Evolutionary conservation across 768 basidiomycete genomes (phyloP).

Genomic region (Trichaptum fuscoviolaceum): DNA sequence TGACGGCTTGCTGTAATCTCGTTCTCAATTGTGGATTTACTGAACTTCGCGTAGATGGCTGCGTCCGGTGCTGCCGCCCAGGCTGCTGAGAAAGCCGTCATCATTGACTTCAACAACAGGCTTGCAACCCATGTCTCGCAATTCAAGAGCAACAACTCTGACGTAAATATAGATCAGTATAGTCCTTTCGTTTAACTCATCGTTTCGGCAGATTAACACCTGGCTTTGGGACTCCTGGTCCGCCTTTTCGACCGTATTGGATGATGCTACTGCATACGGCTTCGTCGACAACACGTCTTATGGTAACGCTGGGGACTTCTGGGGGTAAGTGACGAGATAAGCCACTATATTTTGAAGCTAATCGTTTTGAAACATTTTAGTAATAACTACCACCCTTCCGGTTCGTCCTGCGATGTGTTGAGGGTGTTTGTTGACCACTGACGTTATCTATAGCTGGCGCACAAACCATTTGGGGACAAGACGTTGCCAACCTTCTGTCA

Average conservation of each 20-base stretch:
- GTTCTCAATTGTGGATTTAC: neutral
- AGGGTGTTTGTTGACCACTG: neutral
- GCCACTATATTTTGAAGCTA: neutral
- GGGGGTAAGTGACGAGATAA: conserved; percentile 36
- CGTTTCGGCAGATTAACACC: conserved; percentile 34
- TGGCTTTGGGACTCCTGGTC: conserved; percentile 48
- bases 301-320: conserved; percentile 43
- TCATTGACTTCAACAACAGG: conserved; percentile 47
- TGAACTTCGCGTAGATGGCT: conserved; percentile 36
- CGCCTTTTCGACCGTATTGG: conserved; percentile 43
- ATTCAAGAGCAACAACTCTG: conserved; percentile 40
- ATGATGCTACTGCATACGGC: conserved; percentile 45
- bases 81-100: conserved; percentile 39
- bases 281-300: conserved; percentile 48
- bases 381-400: conserved; percentile 50
- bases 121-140: conserved; percentile 34
- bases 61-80: conserved; percentile 34
- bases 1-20: conserved; percentile 29
- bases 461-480: conserved; percentile 21
- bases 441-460: conserved; percentile 15
- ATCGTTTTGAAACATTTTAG: conserved; percentile 23
- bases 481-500: conserved; percentile 16
- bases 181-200: neutral
- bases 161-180: conserved; percentile 29
- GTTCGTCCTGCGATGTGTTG: conserved; percentile 21